These are phyloP conservation scores for Pseudognaphalium luteoalbum DNA, from an alignment of 129 eudicot species.

Conservation along the genomic window DNA sequence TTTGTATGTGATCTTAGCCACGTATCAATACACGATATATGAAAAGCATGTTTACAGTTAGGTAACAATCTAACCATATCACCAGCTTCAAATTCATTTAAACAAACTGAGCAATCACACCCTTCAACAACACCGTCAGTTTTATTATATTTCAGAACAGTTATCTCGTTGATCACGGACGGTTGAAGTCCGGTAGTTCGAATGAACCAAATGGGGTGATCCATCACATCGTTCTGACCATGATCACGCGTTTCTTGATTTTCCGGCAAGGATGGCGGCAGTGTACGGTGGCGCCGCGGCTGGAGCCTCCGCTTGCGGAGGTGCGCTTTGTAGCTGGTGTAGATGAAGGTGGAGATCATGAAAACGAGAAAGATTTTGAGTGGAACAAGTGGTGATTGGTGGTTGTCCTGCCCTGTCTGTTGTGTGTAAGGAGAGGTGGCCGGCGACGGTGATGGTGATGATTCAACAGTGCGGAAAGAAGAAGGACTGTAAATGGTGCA, in stretches of 20 bases:
- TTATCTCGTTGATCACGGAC: conserved; percentile 47
- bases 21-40: conserved; percentile 63
- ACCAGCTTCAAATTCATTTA: conserved; percentile 56
- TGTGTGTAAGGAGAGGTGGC: conserved; percentile 11
- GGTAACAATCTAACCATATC: conserved; percentile 58
- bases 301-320: background rate
- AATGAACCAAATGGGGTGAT: conserved; percentile 57
- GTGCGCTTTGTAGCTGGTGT: conserved; percentile 37
- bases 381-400: background rate
- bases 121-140: conserved; percentile 44
- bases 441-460: conserved; percentile 18
- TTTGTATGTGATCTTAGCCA: conserved; percentile 67
- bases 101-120: conserved; percentile 61
- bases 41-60: conserved; percentile 65
- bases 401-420: background rate
- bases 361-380: conserved; percentile 34
- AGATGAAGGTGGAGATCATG: conserved; percentile 30
- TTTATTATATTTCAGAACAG: conserved; percentile 37
- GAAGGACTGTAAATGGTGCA: conserved; percentile 22
- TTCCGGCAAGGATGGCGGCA: background rate
- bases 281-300: conserved; percentile 21
- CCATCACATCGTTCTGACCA: conserved; percentile 29
- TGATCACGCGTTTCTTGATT: conserved; percentile 17
- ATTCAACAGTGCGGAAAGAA: conserved; percentile 8
- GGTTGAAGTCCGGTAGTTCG: conserved; percentile 54